phyloP scores from a whole-genome alignment of 768 basidiomycete genomes.

The Pluteus cervinus region DNA sequence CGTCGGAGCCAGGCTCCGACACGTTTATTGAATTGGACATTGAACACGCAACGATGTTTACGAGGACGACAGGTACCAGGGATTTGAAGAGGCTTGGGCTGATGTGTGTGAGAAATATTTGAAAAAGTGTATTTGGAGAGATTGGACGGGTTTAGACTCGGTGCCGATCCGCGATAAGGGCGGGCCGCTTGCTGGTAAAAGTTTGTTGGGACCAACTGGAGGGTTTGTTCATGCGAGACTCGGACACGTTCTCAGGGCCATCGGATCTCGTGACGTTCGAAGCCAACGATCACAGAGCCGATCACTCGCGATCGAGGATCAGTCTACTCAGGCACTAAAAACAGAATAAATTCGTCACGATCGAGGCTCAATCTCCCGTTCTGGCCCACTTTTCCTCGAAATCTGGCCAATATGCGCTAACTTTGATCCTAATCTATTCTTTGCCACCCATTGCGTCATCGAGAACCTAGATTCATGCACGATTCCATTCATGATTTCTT shows the following conservation, averaged over 20 bases:
- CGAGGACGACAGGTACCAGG: no score
- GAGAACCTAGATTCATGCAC: no score
- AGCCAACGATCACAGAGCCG: no score
- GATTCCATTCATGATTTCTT: no score
- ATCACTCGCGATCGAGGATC: conserved; percentile 27
- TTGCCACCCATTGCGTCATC: no score
- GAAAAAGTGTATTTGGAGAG: not conserved
- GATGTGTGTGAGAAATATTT: not conserved
- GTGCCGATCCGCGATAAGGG: conserved; percentile 27
- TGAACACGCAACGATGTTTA: no score
- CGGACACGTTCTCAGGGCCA: conserved; percentile 26
- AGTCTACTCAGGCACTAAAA: conserved; percentile 24
- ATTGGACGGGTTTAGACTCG: conserved; percentile 12
- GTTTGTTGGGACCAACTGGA: conserved; percentile 14
- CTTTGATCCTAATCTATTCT: no score
- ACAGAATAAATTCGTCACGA: conserved; percentile 27
- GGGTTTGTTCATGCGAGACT: conserved; percentile 22
- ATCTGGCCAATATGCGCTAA: no score
- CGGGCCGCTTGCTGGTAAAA: conserved; percentile 16
- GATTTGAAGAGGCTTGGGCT: not conserved
- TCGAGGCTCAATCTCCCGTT: conserved; percentile 23
- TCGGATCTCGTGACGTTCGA: conserved; percentile 27
- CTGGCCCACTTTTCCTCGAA: conserved; percentile 7
- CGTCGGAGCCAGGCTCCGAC: no score
- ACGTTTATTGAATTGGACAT: no score